Conservation (phyloP, 257 asterid genomes). For the Solanum etuberosum region DNA sequence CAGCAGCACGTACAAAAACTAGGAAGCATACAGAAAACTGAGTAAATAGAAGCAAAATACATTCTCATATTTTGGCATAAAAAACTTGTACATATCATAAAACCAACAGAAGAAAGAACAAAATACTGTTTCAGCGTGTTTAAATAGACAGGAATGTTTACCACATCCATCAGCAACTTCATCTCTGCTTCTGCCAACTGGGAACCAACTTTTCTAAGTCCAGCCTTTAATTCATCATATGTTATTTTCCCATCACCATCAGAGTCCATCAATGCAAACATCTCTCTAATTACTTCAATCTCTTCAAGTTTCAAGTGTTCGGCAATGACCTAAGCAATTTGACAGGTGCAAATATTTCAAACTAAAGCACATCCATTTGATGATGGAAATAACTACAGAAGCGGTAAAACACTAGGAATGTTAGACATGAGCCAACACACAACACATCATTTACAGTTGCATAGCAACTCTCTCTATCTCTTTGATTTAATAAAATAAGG, state of each 20-base stretch:
- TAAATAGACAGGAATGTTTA: slow-evolving; percentile 21
- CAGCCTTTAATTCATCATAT: slow-evolving; percentile 77
- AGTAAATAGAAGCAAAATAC: not conserved
- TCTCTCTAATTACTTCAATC: slow-evolving; percentile 86
- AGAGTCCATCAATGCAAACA: slow-evolving; percentile 91
- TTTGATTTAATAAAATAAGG: not conserved
- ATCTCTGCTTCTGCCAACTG: slow-evolving; percentile 98
- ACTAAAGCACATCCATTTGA: not conserved
- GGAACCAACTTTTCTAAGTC: slow-evolving; percentile 87
- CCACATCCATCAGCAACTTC: slow-evolving; percentile 96
- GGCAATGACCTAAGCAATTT: slow-evolving; percentile 60
- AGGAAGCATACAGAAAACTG: not conserved
- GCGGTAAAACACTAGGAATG: not conserved
- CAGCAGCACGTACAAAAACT: not conserved
- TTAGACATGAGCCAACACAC: not conserved
- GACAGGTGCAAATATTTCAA: not conserved
- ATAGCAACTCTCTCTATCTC: not conserved
- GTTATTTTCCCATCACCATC: slow-evolving; percentile 89
- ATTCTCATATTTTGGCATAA: not conserved
- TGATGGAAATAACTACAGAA: not conserved
- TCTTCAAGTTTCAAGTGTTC: slow-evolving; percentile 87
- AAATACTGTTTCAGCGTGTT: not conserved
- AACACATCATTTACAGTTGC: not conserved
- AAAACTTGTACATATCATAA: not conserved
- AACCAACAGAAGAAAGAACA: not conserved